Conservation (phyloP, 192 early-diverging fungal species). For the Coemansia reversa region DNA sequence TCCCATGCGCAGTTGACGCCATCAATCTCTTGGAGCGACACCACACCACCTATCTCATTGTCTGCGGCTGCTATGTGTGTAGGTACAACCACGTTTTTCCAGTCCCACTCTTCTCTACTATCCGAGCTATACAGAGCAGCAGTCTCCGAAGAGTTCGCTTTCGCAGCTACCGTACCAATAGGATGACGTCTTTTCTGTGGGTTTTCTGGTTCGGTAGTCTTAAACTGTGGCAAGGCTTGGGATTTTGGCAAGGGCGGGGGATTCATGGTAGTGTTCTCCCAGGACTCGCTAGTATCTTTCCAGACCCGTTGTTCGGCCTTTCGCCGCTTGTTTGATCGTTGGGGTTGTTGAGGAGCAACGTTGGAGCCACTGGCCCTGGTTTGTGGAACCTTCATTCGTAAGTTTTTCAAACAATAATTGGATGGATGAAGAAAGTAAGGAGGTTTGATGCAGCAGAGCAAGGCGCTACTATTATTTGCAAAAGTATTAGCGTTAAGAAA, state of each 20-base stretch:
- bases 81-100: constrained; percentile 58
- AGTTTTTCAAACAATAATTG: too few species aligned
- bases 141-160: too few species aligned
- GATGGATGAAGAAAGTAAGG: too few species aligned
- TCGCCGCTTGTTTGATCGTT: constrained; percentile 20
- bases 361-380: neutral
- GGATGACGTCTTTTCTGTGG: neutral
- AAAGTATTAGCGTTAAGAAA: too few species aligned
- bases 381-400: neutral
- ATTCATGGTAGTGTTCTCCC: constrained; percentile 37
- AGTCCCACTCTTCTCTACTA: constrained; percentile 56
- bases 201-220: neutral
- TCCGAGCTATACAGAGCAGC: neutral
- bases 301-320: constrained; percentile 3
- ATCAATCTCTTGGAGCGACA: constrained; percentile 85
- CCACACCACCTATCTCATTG: constrained; percentile 76
- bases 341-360: neutral
- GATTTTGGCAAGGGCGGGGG: constrained; percentile 47
- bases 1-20: constrained; percentile 79
- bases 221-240: constrained; percentile 2
- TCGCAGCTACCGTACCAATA: too few species aligned
- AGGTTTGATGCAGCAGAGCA: too few species aligned
- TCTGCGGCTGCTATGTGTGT: constrained; percentile 54
- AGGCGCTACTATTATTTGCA: too few species aligned
- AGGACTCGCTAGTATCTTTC: neutral